Percentiles rank a stretch among this genome's conserved stretches.
These are phyloP conservation scores for Trypanosoma congolense DNA, from an alignment of 208 protist genomes.

Conservation along the genomic window DNA sequence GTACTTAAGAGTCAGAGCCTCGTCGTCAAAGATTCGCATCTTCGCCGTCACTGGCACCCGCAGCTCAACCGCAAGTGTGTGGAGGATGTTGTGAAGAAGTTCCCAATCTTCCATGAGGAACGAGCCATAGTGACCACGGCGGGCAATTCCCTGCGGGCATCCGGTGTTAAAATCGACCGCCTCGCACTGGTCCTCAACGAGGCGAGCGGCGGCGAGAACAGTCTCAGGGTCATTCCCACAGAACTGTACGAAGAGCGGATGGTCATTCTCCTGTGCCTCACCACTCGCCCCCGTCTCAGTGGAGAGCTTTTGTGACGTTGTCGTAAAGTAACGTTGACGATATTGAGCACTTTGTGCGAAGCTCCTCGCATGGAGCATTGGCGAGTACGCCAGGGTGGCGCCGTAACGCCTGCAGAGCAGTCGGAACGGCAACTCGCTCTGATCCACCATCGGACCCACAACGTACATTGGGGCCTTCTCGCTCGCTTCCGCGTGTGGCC, in stretches of 20 bases:
- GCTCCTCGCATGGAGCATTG: conserved; percentile 82
- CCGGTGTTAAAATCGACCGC: conserved; percentile 89
- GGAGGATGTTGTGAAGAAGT: conserved; percentile 72
- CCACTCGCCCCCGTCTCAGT: conserved; percentile 13
- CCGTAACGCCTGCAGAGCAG: conserved; percentile 84
- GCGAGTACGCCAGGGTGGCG: conserved; percentile 77
- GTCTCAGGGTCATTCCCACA: conserved; percentile 66
- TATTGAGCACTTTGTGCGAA: conserved; percentile 58
- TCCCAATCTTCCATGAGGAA: conserved; percentile 91
- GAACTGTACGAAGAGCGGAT: conserved; percentile 87
- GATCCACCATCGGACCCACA: conserved; percentile 91
- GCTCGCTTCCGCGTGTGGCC: neutral
- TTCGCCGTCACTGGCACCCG: conserved; percentile 89
- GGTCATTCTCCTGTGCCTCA: conserved; percentile 56
- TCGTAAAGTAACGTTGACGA: conserved; percentile 50
- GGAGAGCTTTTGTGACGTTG: conserved; percentile 26
- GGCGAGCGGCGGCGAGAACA: conserved; percentile 52
- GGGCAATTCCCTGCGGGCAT: conserved; percentile 91
- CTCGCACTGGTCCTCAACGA: conserved; percentile 68
- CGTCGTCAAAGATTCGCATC: conserved; percentile 88
- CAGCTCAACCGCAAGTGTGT: conserved; percentile 77
- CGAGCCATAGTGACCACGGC: conserved; percentile 86
- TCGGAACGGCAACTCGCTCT: conserved; percentile 88
- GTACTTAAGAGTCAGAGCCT: conserved; percentile 78
- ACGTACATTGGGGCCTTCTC: conserved; percentile 42